phyloP scores from a whole-genome alignment of 768 basidiomycete species.

The Kwoniella heveanensis region DNA sequence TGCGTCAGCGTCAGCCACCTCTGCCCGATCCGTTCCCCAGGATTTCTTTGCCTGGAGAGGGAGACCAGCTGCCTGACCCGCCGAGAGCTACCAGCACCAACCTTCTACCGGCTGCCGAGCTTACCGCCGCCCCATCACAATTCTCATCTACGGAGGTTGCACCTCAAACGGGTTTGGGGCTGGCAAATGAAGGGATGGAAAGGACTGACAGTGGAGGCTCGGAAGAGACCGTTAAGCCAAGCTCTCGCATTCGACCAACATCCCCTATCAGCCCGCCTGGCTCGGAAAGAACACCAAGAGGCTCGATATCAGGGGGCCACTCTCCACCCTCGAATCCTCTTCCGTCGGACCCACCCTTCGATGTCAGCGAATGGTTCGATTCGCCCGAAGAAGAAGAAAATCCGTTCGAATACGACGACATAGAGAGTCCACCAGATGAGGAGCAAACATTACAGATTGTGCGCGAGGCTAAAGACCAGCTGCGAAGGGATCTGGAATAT shows the following conservation, averaged over 20 bases:
- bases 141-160: too few species aligned
- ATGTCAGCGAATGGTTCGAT: conserved; percentile 1
- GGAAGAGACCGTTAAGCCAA: neutral
- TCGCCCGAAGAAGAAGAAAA: neutral
- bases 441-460: neutral
- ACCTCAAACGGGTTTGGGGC: neutral
- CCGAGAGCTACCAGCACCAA: neutral
- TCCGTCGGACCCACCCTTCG: neutral
- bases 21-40: too few species aligned
- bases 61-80: neutral
- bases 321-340: neutral
- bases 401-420: neutral
- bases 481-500: neutral
- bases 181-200: neutral
- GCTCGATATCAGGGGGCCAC: too few species aligned
- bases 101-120: neutral
- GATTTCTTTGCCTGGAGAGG: too few species aligned
- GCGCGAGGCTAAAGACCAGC: neutral
- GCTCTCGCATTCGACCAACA: neutral
- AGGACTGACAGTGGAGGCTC: neutral
- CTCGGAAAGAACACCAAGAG: neutral
- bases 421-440: neutral
- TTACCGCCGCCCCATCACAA: too few species aligned
- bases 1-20: neutral
- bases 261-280: neutral